Evolutionary conservation across 1,284 basidiomycete species (phyloP).

Genomic region (Puccinia sorghi): DNA sequence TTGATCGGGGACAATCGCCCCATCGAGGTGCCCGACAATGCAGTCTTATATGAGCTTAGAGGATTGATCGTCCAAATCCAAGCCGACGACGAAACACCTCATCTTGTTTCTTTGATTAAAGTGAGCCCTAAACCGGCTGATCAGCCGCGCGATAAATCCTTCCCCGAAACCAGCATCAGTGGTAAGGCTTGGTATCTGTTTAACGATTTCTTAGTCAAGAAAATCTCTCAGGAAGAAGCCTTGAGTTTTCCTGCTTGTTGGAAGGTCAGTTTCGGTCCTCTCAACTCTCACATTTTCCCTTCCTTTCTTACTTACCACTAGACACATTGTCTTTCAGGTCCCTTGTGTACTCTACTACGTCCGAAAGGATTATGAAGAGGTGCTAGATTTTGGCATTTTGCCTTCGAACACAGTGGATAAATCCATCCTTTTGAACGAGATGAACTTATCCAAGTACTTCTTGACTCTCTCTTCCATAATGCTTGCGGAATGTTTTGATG

Average conservation of each 20-base stretch:
- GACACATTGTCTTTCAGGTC: conserved; percentile 62
- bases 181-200: conserved; percentile 80
- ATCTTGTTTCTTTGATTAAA: conserved; percentile 82
- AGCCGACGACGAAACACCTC: conserved; percentile 72
- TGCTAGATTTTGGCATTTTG: conserved; percentile 69
- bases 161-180: conserved; percentile 50
- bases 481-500: neutral
- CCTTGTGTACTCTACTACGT: conserved; percentile 87
- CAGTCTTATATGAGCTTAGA: conserved; percentile 69
- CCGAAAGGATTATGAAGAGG: conserved; percentile 66
- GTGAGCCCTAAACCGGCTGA: conserved; percentile 20
- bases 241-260: conserved; percentile 82
- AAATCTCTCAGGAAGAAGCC: conserved; percentile 80
- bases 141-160: conserved; percentile 58
- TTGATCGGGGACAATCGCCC: conserved; percentile 59
- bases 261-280: conserved; percentile 68
- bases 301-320: neutral
- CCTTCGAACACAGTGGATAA: conserved; percentile 68
- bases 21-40: conserved; percentile 65
- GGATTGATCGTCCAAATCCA: conserved; percentile 82
- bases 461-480: neutral
- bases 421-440: conserved; percentile 78
- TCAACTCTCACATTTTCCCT: conserved; percentile 2
- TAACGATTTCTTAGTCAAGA: conserved; percentile 91
- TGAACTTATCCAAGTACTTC: conserved; percentile 74